Evolutionary conservation across 1,284 basidiomycete genomes (phyloP).

Genomic region (Tausonia pullulans): DNA sequence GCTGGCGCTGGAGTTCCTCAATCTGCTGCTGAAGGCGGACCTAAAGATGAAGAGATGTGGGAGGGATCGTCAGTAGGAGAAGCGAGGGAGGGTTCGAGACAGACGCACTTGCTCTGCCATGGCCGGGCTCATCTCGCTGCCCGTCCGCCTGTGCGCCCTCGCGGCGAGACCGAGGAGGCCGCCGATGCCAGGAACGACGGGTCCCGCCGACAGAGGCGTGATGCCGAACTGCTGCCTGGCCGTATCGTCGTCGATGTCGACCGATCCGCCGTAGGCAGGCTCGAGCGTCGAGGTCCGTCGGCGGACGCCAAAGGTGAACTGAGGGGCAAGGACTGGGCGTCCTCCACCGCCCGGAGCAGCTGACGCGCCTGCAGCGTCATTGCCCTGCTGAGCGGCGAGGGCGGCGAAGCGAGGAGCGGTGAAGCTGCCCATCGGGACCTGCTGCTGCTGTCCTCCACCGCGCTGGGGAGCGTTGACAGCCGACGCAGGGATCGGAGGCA

Average conservation of each 20-base stretch:
- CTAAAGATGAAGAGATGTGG: constrained; percentile 36
- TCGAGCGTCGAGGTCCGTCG: constrained; percentile 27
- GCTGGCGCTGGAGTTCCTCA: constrained; percentile 78
- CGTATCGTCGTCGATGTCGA: background rate
- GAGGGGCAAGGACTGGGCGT: constrained; percentile 75
- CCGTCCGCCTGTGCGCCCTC: constrained; percentile 39
- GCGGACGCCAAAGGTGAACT: constrained; percentile 71
- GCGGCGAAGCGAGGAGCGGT: constrained; percentile 77
- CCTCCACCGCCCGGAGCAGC: constrained; percentile 39
- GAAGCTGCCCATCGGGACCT: constrained; percentile 44
- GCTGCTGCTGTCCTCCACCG: constrained; percentile 22
- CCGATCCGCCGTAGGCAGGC: background rate
- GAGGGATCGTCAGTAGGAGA: constrained; percentile 1
- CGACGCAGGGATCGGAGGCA: background rate
- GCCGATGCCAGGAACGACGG: constrained; percentile 13
- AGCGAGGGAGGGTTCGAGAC: background rate
- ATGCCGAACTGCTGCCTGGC: constrained; percentile 24
- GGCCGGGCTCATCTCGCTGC: constrained; percentile 50
- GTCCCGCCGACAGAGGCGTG: background rate
- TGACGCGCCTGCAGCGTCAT: background rate
- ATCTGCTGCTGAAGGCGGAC: constrained; percentile 83
- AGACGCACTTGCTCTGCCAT: constrained; percentile 73
- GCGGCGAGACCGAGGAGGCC: constrained; percentile 29
- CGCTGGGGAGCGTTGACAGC: background rate
- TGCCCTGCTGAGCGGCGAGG: constrained; percentile 55